Conservation (phyloP, 768 basidiomycete genomes). For the Panus rudis region DNA sequence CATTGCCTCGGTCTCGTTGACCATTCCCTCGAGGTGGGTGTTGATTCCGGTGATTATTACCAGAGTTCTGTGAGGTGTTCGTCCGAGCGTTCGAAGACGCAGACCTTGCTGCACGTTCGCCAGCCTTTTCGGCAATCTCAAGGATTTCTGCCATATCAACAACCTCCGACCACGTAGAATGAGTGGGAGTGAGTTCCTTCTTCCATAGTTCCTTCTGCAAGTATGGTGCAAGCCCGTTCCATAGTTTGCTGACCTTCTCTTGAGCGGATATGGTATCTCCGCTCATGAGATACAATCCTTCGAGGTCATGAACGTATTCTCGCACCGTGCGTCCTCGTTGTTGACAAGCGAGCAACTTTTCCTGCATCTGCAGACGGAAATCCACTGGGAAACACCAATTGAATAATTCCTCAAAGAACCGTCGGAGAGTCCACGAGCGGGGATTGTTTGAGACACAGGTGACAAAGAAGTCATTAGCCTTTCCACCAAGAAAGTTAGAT, state of each 20-base stretch:
- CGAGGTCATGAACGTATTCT: constrained; percentile 28
- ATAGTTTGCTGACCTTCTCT: constrained; percentile 27
- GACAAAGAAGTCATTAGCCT: constrained; percentile 23
- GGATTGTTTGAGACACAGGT: constrained; percentile 12
- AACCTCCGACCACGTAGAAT: constrained; percentile 19
- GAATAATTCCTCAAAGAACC: constrained; percentile 14
- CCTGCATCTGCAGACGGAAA: constrained; percentile 18
- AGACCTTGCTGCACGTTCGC: background rate
- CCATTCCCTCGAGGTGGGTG: background rate
- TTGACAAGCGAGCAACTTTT: constrained; percentile 14
- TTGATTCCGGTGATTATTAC: background rate
- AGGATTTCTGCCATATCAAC: constrained; percentile 21
- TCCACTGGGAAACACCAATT: constrained; percentile 19
- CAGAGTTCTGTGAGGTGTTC: background rate
- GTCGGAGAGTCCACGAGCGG: constrained; percentile 9
- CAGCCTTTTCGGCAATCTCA: constrained; percentile 21
- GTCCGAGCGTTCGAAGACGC: background rate
- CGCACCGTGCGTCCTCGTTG: constrained; percentile 25
- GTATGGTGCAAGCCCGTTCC: constrained; percentile 22
- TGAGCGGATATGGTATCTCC: constrained; percentile 20
- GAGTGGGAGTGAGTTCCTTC: constrained; percentile 22
- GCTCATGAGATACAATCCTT: constrained; percentile 28
- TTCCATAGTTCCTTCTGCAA: constrained; percentile 26
- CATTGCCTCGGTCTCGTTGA: background rate
- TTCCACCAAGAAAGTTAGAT: constrained; percentile 23